phyloP scores from a whole-genome alignment of 768 basidiomycete genomes.

The Collybia nuda region DNA sequence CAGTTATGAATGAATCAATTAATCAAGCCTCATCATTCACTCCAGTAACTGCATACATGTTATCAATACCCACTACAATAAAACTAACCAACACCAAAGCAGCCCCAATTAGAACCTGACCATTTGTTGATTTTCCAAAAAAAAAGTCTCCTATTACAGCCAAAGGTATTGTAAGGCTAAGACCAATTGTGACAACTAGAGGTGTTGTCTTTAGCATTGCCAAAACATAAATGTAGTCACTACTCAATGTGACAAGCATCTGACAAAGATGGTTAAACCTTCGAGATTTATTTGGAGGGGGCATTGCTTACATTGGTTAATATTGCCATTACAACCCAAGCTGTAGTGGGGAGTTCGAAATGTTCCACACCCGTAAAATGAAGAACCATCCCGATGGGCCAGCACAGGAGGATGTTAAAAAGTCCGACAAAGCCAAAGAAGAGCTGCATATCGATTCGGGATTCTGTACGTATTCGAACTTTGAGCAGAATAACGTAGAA shows the following conservation, averaged over 20 bases:
- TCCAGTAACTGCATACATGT: constrained; percentile 26
- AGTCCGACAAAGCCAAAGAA: constrained; percentile 88
- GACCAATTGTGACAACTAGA: constrained; percentile 87
- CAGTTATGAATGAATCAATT: too few relatives aligned
- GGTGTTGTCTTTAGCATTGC: constrained; percentile 98
- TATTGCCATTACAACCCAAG: constrained; percentile 29
- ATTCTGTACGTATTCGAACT: constrained; percentile 71
- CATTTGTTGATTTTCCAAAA: constrained; percentile 54
- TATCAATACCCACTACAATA: constrained; percentile 65
- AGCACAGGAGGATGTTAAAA: constrained; percentile 67
- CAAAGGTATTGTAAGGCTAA: constrained; percentile 91
- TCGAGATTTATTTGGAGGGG: neutral
- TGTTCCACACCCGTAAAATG: constrained; percentile 64
- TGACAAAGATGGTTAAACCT: constrained; percentile 24
- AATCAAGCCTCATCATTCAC: neutral
- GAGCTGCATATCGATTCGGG: constrained; percentile 80
- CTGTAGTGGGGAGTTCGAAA: constrained; percentile 58
- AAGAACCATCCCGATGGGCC: constrained; percentile 70
- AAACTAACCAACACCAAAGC: constrained; percentile 76
- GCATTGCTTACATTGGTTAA: constrained; percentile 34
- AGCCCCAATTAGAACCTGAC: constrained; percentile 73
- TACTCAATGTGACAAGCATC: constrained; percentile 83
- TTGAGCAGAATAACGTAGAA: constrained; percentile 81
- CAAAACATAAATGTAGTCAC: constrained; percentile 83
- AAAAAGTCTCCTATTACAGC: constrained; percentile 83